Evolutionary conservation across 108 stramenopile species (phyloP).

Genomic region (Licmophora abbreviata): DNA sequence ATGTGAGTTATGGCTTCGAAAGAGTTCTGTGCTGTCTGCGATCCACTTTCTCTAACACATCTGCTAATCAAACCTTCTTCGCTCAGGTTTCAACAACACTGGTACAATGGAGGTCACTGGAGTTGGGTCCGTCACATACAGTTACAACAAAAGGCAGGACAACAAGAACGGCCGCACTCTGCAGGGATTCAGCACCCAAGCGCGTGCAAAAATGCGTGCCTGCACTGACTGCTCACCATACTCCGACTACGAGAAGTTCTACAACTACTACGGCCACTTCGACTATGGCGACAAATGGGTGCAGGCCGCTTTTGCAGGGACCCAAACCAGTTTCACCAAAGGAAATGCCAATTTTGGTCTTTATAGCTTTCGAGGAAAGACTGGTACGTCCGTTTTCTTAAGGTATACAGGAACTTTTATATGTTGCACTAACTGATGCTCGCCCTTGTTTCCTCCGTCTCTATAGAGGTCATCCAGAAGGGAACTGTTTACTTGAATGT

Average conservation of each 20-base stretch:
- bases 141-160: conserved; percentile 23
- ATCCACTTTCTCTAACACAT: not conserved
- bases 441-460: not conserved
- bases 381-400: conserved; percentile 23
- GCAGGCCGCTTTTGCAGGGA: conserved; percentile 9
- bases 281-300: conserved; percentile 55
- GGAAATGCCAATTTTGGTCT: conserved; percentile 25
- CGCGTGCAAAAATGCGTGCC: conserved; percentile 21
- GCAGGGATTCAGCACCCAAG: conserved; percentile 25
- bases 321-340: not conserved
- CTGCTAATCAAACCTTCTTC: not conserved
- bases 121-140: conserved; percentile 12
- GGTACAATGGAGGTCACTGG: not conserved
- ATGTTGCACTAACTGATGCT: conserved; percentile 15
- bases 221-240: conserved; percentile 24
- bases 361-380: conserved; percentile 17
- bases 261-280: conserved; percentile 38
- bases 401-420: conserved; percentile 40
- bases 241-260: conserved; percentile 35
- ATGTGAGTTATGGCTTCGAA: conserved; percentile 1
- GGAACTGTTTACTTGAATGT: conserved; percentile 36
- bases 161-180: conserved; percentile 44
- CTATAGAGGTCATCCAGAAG: conserved; percentile 15
- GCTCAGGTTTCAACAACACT: conserved; percentile 2
- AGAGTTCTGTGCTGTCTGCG: not conserved